Percentiles rank a stretch among this genome's conserved stretches.
Evolutionary conservation across 768 basidiomycete species (phyloP).

Genomic region (Amanita fuliginea): DNA sequence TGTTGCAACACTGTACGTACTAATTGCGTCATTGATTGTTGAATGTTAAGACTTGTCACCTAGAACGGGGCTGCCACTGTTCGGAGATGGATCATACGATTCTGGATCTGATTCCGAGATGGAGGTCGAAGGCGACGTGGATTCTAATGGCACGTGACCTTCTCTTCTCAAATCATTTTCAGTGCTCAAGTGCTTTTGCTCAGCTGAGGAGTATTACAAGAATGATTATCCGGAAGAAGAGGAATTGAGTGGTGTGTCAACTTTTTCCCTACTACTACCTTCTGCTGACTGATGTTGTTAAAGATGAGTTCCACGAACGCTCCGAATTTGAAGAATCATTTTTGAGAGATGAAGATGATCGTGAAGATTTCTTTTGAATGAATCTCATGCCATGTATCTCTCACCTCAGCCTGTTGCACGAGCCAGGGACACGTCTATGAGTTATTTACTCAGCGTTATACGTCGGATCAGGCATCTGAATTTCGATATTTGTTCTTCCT

Average conservation of each 20-base stretch:
- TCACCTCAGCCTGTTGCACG: background rate
- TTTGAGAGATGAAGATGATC: conserved; percentile 17
- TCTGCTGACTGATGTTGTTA: background rate
- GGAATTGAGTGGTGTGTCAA: conserved; percentile 33
- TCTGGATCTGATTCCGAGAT: conserved; percentile 55
- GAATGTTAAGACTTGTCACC: background rate
- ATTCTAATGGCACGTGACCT: conserved; percentile 55
- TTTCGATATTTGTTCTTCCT: too few species aligned
- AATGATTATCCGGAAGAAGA: conserved; percentile 84
- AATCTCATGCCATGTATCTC: conserved; percentile 1
- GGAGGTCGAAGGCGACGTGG: conserved; percentile 73
- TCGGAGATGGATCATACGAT: conserved; percentile 42
- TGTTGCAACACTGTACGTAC: conserved; percentile 53
- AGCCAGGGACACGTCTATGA: conserved; percentile 15
- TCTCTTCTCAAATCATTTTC: background rate
- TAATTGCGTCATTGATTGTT: background rate
- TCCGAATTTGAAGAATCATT: conserved; percentile 36
- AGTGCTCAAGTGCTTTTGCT: conserved; percentile 1
- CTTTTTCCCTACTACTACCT: conserved; percentile 7
- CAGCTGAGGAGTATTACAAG: conserved; percentile 76
- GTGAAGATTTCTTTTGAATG: conserved; percentile 8
- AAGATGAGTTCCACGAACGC: conserved; percentile 49
- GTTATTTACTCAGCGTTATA: too few species aligned
- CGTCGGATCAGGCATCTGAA: too few species aligned
- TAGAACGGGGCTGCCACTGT: conserved; percentile 57